Base-by-base conservation (phyloP, 345 rosid genomes). In the Salix arbutifolia region DNA sequence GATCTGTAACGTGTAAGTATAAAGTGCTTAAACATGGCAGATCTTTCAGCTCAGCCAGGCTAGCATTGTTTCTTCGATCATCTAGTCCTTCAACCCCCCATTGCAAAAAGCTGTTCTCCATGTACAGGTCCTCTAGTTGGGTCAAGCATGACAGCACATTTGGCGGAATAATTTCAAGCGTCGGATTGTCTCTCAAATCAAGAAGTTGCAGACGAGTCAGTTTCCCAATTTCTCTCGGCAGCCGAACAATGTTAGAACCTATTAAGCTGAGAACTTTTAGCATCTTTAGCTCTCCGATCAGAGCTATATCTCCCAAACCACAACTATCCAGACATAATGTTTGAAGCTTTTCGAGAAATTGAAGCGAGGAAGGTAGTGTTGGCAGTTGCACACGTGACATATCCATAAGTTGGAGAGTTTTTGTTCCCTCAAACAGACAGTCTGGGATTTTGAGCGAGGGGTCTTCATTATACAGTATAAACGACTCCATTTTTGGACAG, bases 201-300 rank as follows among this genome's bases (percentile, higher is more conserved):
- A 83, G 48, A 23, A 76, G 21, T 40, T 52, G 64, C n/a, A 79
- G 58, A 9, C 46, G 17, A 8, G 69, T 62, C 70, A 83, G 61
- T 1, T 72, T 4, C 35, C 67, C 28, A 2, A 79, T 6, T 9
- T 69, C 78, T 69, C 9, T 11, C 0, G 83, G 76, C 64, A 83
- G 25, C 8, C 7, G 21, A 31, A 14, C 28, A 4, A 76, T 68
- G 7, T 70, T 38, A 25, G 78, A 83, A 0, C 70, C 33, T 2
- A 6, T 0, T 28, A 83, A 46, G 66, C 86, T 79, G n/a, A 83
- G 78, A 42, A 73, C 35, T 64, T 50, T 40, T 21, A 83, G 37
- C 6, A 38, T 69, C 61, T 69, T 69, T 4, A 79, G 33, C 13
- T 70, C 18, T 65, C 78, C 76, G 8, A 83, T 58, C 18, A 50